Evolutionary conservation across 2,329 filamentous ascomycete genomes (phyloP).

Genomic region (Aspergillus jensenii): DNA sequence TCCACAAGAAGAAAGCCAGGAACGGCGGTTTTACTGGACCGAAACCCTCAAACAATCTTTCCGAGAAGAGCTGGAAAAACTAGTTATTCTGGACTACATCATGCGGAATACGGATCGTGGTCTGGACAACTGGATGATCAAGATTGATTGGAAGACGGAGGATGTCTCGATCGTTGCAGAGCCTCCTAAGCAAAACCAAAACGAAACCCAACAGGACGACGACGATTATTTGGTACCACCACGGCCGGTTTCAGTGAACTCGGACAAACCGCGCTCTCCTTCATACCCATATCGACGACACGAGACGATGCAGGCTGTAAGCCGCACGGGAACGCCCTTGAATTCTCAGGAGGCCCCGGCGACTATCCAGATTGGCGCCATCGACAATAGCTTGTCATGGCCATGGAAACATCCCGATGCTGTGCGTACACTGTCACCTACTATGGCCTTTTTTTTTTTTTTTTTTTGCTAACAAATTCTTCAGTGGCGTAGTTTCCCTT

Average conservation of each 20-base stretch:
- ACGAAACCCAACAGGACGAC: constrained; percentile 45
- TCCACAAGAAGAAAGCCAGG: constrained; percentile 46
- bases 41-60: constrained; percentile 86
- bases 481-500: constrained; percentile 82
- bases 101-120: constrained; percentile 98
- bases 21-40: constrained; percentile 75
- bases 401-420: constrained; percentile 99
- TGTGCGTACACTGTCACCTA: constrained; percentile 42
- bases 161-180: constrained; percentile 85
- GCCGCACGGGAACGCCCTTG: constrained; percentile 55
- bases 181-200: constrained; percentile 65
- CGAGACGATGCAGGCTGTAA: constrained; percentile 78
- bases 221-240: constrained; percentile 51
- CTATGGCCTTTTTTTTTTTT: not conserved
- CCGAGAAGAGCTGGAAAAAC: constrained; percentile 90
- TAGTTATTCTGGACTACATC: constrained; percentile 97
- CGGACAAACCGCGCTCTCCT: constrained; percentile 37
- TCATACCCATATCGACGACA: constrained; percentile 72
- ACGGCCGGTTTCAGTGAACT: constrained; percentile 60
- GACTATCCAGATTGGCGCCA: constrained; percentile 79
- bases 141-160: constrained; percentile 81
- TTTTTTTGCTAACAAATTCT: constrained; percentile 21
- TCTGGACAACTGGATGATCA: constrained; percentile 99
- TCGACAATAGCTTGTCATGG: constrained; percentile 97
- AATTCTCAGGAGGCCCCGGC: constrained; percentile 50